A percentile compares a stretch with the other conserved stretches of the same genome.
Conservation (phyloP, 2,329 filamentous ascomycete species). For the Ophioceras dolichostomum region DNA sequence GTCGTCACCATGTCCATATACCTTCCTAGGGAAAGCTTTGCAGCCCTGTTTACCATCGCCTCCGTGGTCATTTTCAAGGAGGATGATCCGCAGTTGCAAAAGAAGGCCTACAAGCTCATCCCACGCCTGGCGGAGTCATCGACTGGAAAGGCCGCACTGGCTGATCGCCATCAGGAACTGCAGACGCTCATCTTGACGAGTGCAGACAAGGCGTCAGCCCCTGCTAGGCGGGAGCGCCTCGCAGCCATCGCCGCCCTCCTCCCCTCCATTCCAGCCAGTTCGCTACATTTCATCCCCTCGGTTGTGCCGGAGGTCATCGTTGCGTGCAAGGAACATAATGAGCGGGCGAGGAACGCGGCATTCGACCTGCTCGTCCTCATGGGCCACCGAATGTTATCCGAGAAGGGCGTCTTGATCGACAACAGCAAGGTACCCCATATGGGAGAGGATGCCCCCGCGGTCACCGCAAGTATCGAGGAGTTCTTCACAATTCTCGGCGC, state of each 20-base stretch:
- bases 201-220: conserved; percentile 73
- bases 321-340: conserved; percentile 94
- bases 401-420: conserved; percentile 61
- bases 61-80: conserved; percentile 69
- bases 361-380: conserved; percentile 86
- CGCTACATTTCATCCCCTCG: conserved; percentile 86
- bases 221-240: conserved; percentile 76
- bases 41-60: conserved; percentile 75
- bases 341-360: conserved; percentile 78
- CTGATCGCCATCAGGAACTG: conserved; percentile 64
- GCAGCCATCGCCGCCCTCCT: conserved; percentile 72
- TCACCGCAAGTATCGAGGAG: conserved; percentile 76
- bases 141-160: conserved; percentile 61
- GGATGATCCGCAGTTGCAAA: conserved; percentile 84
- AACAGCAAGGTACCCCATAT: conserved; percentile 83
- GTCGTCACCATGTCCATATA: conserved; percentile 95
- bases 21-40: conserved; percentile 76
- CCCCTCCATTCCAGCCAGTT: conserved; percentile 61
- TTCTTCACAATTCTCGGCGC: conserved; percentile 98
- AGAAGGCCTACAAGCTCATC: conserved; percentile 98
- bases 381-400: conserved; percentile 62
- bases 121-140: conserved; percentile 77
- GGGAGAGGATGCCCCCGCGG: conserved; percentile 65
- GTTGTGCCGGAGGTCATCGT: conserved; percentile 92
- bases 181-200: conserved; percentile 71